Evolutionary conservation across 306 rosid genomes (phyloP).

Genomic region (Dalbergia cochinchinensis): DNA sequence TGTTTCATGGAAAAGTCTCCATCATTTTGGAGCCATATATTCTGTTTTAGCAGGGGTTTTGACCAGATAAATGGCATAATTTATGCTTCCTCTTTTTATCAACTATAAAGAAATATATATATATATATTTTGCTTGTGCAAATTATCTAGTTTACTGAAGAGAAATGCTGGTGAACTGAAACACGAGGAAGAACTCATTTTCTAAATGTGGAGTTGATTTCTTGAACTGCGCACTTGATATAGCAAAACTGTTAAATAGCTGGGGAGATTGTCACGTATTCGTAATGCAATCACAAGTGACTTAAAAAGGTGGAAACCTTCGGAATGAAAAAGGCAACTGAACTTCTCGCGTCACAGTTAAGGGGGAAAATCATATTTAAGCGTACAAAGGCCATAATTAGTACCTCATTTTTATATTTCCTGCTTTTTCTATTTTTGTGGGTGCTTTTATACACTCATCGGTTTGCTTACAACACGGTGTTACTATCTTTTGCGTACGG

Average conservation of each 20-base stretch:
- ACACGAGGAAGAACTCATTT: not conserved
- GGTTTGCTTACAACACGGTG: not conserved
- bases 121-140: not conserved
- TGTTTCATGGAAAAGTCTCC: conserved; percentile 25
- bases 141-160: not conserved
- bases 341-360: no score
- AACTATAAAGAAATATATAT: not conserved
- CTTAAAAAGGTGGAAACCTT: no score
- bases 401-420: no score
- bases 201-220: not conserved
- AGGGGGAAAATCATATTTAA: no score
- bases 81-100: conserved; percentile 3
- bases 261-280: no score
- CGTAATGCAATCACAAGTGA: no score
- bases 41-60: conserved; percentile 34
- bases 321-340: no score
- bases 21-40: conserved; percentile 29
- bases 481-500: not conserved
- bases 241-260: not conserved
- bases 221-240: not conserved
- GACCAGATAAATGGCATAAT: not conserved
- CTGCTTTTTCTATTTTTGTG: no score
- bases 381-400: no score
- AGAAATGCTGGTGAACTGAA: conserved; percentile 15
- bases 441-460: no score